Base-by-base conservation (phyloP, 108 stramenopile genomes). In the Cyclostephanos tholiformis region DNA sequence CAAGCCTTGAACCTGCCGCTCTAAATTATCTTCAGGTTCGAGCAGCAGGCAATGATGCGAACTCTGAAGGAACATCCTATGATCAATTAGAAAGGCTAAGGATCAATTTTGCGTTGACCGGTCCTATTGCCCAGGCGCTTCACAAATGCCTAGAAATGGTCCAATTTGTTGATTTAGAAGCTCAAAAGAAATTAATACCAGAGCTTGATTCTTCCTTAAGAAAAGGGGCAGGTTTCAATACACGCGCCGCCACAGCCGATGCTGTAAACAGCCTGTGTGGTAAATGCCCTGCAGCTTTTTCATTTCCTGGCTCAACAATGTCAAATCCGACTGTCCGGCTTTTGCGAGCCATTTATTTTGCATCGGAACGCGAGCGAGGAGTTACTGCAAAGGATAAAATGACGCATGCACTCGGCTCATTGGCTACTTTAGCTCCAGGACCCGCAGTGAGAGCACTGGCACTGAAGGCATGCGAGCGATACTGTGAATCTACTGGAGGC, bases 221-320 rank as follows among this genome's bases (percentile, higher is more conserved):
- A 17, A 41, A 56, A 29, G 89, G 86, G 22, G 82, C 84, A 4
- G 92, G 92, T 11, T 89, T 94, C 50, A 85, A 91, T 13, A 92
- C 91, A n/a, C 76, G 93, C 39, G 87, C 91, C n/a, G 88, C 93
- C 27, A 74, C 79, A 43, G 93, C 93, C 23, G 93, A 92, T 71
- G 83, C 85, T 48, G 89, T 89, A 10, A 66, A 85, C 56, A 84
- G 74, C n/a, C 55, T 94, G 20, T 91, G 86, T 64, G 64, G 55
- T 36, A 82, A 85, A 11, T 87, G 88, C 65, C 91, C 93, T 14
- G 57, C 71, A 17, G 91, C 91, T 13, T 94, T 94, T 65, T 65
- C 64, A 50, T 88, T 88, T 69, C 72, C 69, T 71, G 87, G 89
- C 9, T 20, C 65, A 4, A 76, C 86, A 44, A 82, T 66, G 70